A percentile compares a stretch with the other conserved stretches of the same genome.
These are phyloP conservation scores for Phytophthora podocarpi DNA, from an alignment of 352 stramenopile species.

Conservation along the genomic window DNA sequence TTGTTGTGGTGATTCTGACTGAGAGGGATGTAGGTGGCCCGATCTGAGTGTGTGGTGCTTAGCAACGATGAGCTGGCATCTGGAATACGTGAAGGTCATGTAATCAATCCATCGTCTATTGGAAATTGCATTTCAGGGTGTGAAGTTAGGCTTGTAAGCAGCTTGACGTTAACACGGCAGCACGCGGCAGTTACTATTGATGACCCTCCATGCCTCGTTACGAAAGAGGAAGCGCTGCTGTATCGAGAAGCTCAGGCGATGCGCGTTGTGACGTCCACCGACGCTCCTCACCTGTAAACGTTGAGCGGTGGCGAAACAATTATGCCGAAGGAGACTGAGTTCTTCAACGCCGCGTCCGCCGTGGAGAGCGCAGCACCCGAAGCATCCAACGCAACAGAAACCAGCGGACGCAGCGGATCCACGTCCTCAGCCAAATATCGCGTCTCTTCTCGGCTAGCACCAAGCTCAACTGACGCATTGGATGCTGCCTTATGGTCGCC, in stretches of 20 bases:
- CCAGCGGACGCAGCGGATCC: conserved; percentile 1
- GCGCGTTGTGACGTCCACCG: not conserved
- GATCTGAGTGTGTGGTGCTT: not conserved
- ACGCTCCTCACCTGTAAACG: conserved; percentile 3
- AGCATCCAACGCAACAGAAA: conserved; percentile 2
- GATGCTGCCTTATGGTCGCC: not conserved
- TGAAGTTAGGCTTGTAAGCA: not conserved
- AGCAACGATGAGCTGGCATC: not conserved
- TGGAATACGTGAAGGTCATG: not conserved
- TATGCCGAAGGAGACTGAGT: conserved; percentile 28
- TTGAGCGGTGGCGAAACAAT: not conserved
- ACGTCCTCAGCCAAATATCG: conserved; percentile 29
- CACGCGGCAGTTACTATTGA: conserved; percentile 22
- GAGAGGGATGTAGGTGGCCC: too few species aligned
- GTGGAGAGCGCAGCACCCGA: not conserved
- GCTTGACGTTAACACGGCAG: too few species aligned
- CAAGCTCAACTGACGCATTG: conserved; percentile 2
- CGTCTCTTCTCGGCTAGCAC: conserved; percentile 9
- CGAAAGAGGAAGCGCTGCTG: too few species aligned
- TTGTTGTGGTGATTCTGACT: conserved; percentile 18
- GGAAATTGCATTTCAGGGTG: conserved; percentile 4
- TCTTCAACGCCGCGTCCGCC: conserved; percentile 20
- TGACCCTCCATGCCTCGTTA: conserved; percentile 3
- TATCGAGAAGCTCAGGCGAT: conserved; percentile 10
- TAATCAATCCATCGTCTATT: conserved; percentile 31